Base-by-base conservation (phyloP, 202 grass and related monocot genomes). In the Schoenoplectus triqueter region DNA sequence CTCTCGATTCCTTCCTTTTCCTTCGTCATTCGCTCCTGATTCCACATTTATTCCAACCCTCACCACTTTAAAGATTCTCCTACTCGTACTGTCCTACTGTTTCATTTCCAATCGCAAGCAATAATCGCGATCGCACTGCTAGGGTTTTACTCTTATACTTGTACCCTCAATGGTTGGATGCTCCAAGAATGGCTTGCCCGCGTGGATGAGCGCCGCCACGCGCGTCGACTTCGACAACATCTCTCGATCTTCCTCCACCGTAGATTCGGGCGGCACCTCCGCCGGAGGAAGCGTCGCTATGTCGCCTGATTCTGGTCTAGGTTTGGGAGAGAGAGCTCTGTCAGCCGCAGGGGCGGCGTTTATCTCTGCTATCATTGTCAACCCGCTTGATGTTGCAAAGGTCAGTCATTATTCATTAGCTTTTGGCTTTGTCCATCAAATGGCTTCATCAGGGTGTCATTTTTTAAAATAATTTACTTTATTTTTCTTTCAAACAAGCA, bases 301-400 rank as follows among this genome's bases (percentile, higher is more conserved):
- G 13, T 68, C 66, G 14, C 13, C 85, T 1, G 89, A 92, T 82
- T 67, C 48, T 18, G 84, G 87, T 40, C 77, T 92, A 66, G 90
- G 93, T 18, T 84, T 95, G 81, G 70, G 47, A 20, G 93, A 95
- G 89, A 87, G 93, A 57, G 66, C 85, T 40, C 87, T 95, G 46
- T 98, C 95, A 9, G 95, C 95, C 9, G 95, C 91, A 40, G 88
- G 90, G 14, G 95, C 95, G 55, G 95, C 93, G 45, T 89, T 98
- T 79, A 77, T 98, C 73, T 95, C 95, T 10, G 93, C 95, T 4
- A 87, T 98, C 64, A 88, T 98, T 67, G 88, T 95, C 67, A 98
- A 98, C 54, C 95, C 95, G 5, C 95, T 98, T 3, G 95, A 98
- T 85, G 95, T 98, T 48, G 95, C 90, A 20, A 98, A 98, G 91